A percentile compares a stretch with the other conserved stretches of the same genome.
phyloP scores from a whole-genome alignment of 2,329 filamentous ascomycete genomes.

The Esteya vermicola region DNA sequence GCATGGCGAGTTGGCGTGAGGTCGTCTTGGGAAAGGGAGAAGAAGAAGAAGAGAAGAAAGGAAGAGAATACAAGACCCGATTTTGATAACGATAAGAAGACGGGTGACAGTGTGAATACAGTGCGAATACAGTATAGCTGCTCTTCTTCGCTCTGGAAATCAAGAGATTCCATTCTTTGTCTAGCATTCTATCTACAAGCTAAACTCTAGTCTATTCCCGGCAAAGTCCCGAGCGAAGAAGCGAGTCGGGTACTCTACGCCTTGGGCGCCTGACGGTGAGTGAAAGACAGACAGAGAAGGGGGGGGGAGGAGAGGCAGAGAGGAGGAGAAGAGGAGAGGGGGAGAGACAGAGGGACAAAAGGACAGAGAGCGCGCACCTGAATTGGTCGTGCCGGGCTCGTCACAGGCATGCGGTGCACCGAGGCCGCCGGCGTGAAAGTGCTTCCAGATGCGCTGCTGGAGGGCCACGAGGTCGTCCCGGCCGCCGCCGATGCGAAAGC shows the following conservation, averaged over 20 bases:
- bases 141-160: neutral
- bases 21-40: neutral
- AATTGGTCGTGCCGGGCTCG: conserved; percentile 30
- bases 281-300: neutral
- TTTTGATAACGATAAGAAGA: neutral
- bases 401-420: conserved; percentile 40
- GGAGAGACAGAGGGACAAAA: neutral
- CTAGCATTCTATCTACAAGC: conserved; percentile 19
- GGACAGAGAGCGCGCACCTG: too few species aligned
- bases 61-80: neutral
- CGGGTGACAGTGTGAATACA: neutral
- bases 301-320: neutral
- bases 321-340: neutral
- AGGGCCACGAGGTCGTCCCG: conserved; percentile 31
- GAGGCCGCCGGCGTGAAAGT: conserved; percentile 30
- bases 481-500: conserved; percentile 34
- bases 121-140: neutral
- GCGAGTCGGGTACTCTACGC: conserved; percentile 43
- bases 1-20: too few species aligned
- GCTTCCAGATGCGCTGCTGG: conserved; percentile 34
- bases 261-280: conserved; percentile 23
- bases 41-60: neutral
- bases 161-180: too few species aligned
- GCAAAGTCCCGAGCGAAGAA: conserved; percentile 49
- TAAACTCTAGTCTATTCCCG: conserved; percentile 40